Base-by-base conservation (phyloP, 1,284 basidiomycete genomes). In the Crucibulum cyathiforme region DNA sequence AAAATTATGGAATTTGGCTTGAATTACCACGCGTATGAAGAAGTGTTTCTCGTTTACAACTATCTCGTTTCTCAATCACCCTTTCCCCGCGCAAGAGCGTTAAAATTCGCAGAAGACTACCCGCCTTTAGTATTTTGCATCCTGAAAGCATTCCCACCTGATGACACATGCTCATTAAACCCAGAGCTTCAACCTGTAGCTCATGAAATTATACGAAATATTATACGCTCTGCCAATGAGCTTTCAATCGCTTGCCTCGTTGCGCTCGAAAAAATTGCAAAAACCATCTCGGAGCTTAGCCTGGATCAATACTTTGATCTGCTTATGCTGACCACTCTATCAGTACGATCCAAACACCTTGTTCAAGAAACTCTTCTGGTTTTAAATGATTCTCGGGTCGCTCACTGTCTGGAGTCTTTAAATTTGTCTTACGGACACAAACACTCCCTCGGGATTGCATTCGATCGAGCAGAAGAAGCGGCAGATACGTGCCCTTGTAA, bases 381-480 rank as follows among this genome's bases (percentile, higher is more conserved):
- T 2, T 70, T 89, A 15, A 80, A 86, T 60, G 87, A 90, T 48
- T 77, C 77, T 48, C 79, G 85, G 8, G 46, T 72, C 5, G 50
- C 56, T 58, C 2, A 66, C 12, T 63, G 61, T 51, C 58, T 61
- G 17, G n/a, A n/a, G n/a, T 71, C 78, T 8, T 64, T 69, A 0
- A 66, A 75, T 0, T 63, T 71, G 34, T 68, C 70, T 31, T 86
- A 89, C 65, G 81, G 79, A 2, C 82, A 85, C 62, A 84, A 83
- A 53, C 80, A 87, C 46, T 81, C 82, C 0, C 76, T 88, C 1
- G 82, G 80, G 4, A 77, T 89, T 37, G 80, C 79, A 0, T 85
- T 87, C 55, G 87, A 89, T 60, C 79, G 85, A 8, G 86, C 84
- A 3, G 86, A 90, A 64, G 88, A 89, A 64, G 88, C 87, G 7